Evolutionary conservation across 768 basidiomycete species (phyloP).

Genomic region (Cubamyces sp.): DNA sequence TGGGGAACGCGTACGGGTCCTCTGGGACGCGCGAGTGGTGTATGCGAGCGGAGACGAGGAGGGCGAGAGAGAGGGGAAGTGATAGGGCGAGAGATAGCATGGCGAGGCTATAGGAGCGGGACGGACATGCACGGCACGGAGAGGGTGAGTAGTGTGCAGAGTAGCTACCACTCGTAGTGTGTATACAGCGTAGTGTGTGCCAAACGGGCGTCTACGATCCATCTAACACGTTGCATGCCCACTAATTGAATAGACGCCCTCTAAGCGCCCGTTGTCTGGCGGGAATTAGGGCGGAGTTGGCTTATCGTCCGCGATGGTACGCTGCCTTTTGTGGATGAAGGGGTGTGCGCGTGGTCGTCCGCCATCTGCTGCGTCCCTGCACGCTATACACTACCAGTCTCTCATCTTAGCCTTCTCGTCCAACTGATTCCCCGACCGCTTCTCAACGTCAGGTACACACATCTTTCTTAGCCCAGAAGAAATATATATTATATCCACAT

Average conservation of each 20-base stretch:
- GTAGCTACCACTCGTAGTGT: background rate
- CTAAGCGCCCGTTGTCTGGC: background rate
- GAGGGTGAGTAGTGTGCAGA: background rate
- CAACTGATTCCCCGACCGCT: slow-evolving; percentile 1
- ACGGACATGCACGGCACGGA: slow-evolving; percentile 5
- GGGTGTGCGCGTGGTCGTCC: slow-evolving; percentile 6
- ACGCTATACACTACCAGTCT: slow-evolving; percentile 1
- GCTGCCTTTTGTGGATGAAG: slow-evolving; percentile 9
- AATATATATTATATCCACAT: background rate
- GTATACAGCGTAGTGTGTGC: background rate
- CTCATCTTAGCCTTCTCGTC: background rate
- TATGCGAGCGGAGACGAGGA: slow-evolving; percentile 39
- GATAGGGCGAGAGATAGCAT: slow-evolving; percentile 33
- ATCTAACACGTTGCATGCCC: slow-evolving; percentile 23
- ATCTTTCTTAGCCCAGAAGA: background rate
- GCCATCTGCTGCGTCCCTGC: slow-evolving; percentile 6
- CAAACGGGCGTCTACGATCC: background rate
- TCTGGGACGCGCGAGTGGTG: slow-evolving; percentile 70
- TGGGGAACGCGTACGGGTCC: slow-evolving; percentile 81
- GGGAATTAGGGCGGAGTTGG: slow-evolving; percentile 26
- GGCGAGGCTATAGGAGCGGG: slow-evolving; percentile 8
- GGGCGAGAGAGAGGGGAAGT: slow-evolving; percentile 39
- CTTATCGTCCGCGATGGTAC: slow-evolving; percentile 23
- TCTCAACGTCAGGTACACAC: background rate
- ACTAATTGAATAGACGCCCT: slow-evolving; percentile 22